Evolutionary conservation across 2,329 filamentous ascomycete species (phyloP), one percentile per base, ranked within the genome.

Genomic region (Plenodomus tracheiphilus): DNA sequence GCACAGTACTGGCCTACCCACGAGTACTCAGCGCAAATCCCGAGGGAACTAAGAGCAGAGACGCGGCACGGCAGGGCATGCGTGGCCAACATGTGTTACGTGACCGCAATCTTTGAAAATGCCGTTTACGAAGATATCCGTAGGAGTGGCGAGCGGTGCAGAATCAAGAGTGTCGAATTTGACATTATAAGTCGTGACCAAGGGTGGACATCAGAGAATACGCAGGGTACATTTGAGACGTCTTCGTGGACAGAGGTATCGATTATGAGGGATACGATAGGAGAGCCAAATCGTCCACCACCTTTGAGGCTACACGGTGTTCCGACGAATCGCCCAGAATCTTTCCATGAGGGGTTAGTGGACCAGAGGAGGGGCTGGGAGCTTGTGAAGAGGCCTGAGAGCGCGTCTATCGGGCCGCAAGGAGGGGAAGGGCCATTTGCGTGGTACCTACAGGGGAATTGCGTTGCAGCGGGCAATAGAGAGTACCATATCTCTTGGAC

Each of bases 381-480:
- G 21, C 49, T 69, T 16, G 57, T 63, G 16, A 28, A 43, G 19
- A 56, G 64, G 11, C 60, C 64, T 4, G 49, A 47, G 28, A 40
- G 42, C 5, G 57, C 53, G 10, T 34, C 51, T 28, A 51, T 58
- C 16, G 63, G 63, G 1, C 58, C 62, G 10, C 62, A 66, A 36
- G 58, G 49, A 11, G 59, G 58, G 8, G 64, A 68, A 25, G 60
- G 52, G 5, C 46, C 54, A 17, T 41, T 57, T 38, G 60, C 66
- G 3, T 72, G 69, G 69, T 67, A 64, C 53, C 28, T 72, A 3
- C 68, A 72, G 44, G 61, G 61, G 0, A 71, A 71, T 28, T 50
- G 59, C 4, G 68, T 71, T 8, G 59, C 61, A 18, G 46, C 41
- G 13, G 44, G 19, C 7, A 19, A 34, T 13, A 18, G 16, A 3